phyloP scores from a whole-genome alignment of 108 stramenopile species.

The Aurantiochytrium sp. region DNA sequence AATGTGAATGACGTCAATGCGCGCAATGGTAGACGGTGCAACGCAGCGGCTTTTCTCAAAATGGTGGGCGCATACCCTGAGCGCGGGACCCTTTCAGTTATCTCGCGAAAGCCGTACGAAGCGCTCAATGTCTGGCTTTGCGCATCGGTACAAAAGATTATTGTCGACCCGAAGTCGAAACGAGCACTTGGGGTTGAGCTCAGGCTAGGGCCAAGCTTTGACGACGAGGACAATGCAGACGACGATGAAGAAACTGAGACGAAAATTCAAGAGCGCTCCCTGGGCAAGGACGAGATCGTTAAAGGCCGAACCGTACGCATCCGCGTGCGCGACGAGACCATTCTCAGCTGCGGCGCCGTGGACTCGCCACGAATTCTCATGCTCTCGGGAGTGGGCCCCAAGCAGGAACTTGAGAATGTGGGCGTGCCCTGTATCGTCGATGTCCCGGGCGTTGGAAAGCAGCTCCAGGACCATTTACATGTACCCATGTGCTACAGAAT shows the following conservation, averaged over 20 bases:
- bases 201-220: conserved; percentile 26
- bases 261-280: background rate
- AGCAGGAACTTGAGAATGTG: conserved; percentile 26
- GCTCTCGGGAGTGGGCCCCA: conserved; percentile 34
- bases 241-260: background rate
- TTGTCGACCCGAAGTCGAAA: conserved; percentile 8
- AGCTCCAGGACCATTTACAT: background rate
- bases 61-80: background rate
- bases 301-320: background rate
- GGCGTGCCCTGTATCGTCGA: conserved; percentile 22
- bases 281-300: conserved; percentile 19
- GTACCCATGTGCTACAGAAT: conserved; percentile 1
- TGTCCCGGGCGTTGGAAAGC: conserved; percentile 20
- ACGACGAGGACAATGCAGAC: conserved; percentile 22
- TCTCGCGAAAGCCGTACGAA: background rate
- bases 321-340: conserved; percentile 18
- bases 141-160: conserved; percentile 23
- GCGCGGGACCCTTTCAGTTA: background rate
- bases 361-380: conserved; percentile 29
- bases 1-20: conserved; percentile 11
- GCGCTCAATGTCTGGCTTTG: conserved; percentile 2
- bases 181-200: conserved; percentile 28
- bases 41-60: background rate
- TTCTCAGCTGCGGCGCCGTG: conserved; percentile 31
- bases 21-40: background rate